Percentiles rank a stretch among this genome's conserved stretches.
Conservation (phyloP, 2,329 filamentous ascomycete species). For the Penicillium sumatraense region DNA sequence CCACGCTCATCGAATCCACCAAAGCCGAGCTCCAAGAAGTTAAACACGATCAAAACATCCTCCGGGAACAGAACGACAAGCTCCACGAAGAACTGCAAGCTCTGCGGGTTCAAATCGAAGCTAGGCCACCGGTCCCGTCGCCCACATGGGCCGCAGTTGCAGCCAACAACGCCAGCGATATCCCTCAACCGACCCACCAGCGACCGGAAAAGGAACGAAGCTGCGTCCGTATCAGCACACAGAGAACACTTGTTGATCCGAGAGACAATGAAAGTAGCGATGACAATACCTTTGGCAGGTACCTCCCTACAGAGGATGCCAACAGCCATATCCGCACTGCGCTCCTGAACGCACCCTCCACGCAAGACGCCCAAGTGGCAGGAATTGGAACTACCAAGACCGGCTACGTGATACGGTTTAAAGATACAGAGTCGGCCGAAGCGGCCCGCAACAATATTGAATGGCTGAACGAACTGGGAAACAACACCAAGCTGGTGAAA, state of each 20-base stretch:
- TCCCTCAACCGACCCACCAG: neutral
- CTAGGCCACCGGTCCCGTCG: neutral
- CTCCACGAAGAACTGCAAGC: neutral
- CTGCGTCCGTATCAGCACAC: constrained; percentile 21
- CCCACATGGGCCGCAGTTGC: neutral
- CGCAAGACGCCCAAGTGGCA: constrained; percentile 22
- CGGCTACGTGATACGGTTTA: constrained; percentile 30
- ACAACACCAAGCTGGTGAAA: neutral
- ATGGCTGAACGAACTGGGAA: neutral
- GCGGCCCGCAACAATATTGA: neutral
- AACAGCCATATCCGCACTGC: constrained; percentile 19
- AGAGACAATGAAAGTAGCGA: constrained; percentile 5
- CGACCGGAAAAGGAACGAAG: constrained; percentile 16
- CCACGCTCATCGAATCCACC: constrained; percentile 10
- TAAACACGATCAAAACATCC: constrained; percentile 14
- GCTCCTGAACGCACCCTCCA: neutral
- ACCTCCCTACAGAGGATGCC: constrained; percentile 11
- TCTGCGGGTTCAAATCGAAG: neutral
- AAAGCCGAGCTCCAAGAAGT: constrained; percentile 13
- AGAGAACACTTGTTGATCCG: constrained; percentile 2
- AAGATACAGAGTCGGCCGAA: constrained; percentile 11
- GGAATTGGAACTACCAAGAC: constrained; percentile 10
- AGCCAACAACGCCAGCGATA: neutral
- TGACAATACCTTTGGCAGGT: constrained; percentile 12
- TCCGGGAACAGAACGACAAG: constrained; percentile 16